Evolutionary conservation across 306 rosid genomes (phyloP).

Genomic region (Glycine tomentella): DNA sequence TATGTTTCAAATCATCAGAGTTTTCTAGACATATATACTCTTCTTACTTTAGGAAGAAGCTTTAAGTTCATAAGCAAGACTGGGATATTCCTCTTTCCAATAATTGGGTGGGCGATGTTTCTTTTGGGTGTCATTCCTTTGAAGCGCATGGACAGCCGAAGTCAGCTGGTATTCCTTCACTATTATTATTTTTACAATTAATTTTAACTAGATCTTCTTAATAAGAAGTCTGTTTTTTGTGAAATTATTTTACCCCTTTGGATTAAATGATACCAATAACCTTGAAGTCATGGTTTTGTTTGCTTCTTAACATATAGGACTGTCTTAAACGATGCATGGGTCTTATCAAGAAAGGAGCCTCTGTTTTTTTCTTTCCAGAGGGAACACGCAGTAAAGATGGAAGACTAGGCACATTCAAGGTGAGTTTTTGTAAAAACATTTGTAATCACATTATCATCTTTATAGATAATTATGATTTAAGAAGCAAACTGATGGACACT

Average conservation of each 20-base stretch:
- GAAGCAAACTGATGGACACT: not conserved
- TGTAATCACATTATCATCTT: conserved; percentile 35
- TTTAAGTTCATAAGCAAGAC: conserved; percentile 99
- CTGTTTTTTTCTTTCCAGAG: conserved; percentile 95
- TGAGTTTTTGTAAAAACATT: conserved; percentile 47
- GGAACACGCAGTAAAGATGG: conserved; percentile 96
- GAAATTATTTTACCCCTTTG: not conserved
- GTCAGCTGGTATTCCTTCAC: conserved; percentile 82
- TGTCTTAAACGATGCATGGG: conserved; percentile 85
- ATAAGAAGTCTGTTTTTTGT: conserved; percentile 30
- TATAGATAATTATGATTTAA: conserved; percentile 33
- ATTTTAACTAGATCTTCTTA: conserved; percentile 28
- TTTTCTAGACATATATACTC: conserved; percentile 88
- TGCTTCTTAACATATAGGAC: conserved; percentile 62
- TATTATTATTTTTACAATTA: conserved; percentile 13
- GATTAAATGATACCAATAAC: not conserved
- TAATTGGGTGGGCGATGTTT: conserved; percentile 99
- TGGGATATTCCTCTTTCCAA: conserved; percentile 81
- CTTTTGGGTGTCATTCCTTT: conserved; percentile 84
- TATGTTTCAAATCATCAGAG: conserved; percentile 98
- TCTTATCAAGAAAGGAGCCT: conserved; percentile 81
- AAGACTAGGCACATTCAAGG: conserved; percentile 86
- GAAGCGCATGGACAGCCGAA: conserved; percentile 91
- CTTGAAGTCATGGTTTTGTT: conserved; percentile 30
- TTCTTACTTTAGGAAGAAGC: conserved; percentile 85